Evolutionary conservation across 1,139 yeast species (phyloP), one percentile per base, ranked within the genome.

Genomic region (Taphrina betulina): DNA sequence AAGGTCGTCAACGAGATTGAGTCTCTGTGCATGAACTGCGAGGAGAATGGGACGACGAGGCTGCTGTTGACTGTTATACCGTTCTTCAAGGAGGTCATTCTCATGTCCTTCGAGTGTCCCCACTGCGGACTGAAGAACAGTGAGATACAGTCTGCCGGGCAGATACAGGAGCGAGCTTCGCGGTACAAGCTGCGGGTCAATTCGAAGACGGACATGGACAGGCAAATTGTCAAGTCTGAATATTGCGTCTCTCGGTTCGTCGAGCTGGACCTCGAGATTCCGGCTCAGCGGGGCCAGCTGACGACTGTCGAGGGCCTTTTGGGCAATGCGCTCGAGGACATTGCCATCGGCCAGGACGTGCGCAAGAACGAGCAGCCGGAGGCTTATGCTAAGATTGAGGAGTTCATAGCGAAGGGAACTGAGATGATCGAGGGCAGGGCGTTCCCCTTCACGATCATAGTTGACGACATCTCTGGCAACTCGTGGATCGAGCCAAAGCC

Each of bases 391-490:
- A 84, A 89, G 71, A 88, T 92, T 63, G 83, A 80, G 53, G 80
- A 73, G 34, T 84, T 92, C 59, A 77, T 89, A 58, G 69, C 66
- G 28, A 83, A 79, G 64, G 82, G 89, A 36, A 71, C 75, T 60
- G 70, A 77, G 5, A 80, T 77, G 57, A 73, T 87, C 24, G 76
- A 77, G 23, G 92, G 88, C 58, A 82, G 82, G 58, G 79, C 78
- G 57, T 72, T 89, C 59, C 98, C 98, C 1, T 68, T 92, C 61
- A 86, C 95, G 0, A 78, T 94, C 53, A 75, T 79, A 16, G 72
- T 89, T 17, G 96, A 90, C 69, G 99, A 92, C 71, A 97, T 98
- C 31, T 80, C 96, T 0, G 99, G 99, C 19, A 92, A 94, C 72
- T 90, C 97, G 1, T 94, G 96, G 95, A 83, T 94, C 57, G 96